phyloP scores from a whole-genome alignment of 257 asterid species.

The Solanum gandarillasii region DNA sequence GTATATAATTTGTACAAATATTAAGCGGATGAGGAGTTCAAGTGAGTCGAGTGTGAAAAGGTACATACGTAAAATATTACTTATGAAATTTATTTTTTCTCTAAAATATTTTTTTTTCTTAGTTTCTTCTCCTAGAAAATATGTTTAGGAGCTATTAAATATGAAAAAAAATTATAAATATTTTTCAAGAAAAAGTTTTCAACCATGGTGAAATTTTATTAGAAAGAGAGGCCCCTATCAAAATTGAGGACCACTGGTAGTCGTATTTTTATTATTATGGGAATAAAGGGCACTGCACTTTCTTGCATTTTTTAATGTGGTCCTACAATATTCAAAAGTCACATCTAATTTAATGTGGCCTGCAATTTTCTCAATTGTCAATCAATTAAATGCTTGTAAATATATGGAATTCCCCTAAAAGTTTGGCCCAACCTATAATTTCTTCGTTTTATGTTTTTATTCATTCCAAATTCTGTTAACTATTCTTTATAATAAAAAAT shows the following conservation, averaged over 20 bases:
- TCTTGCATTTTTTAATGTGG: conserved; percentile 5
- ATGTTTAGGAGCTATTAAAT: neutral
- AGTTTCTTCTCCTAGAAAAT: neutral
- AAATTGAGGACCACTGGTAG: conserved; percentile 5
- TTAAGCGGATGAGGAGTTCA: neutral
- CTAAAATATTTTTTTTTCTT: neutral
- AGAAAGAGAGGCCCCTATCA: neutral
- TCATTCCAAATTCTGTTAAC: neutral
- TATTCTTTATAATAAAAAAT: neutral
- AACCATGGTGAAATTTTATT: neutral
- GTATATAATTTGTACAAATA: neutral
- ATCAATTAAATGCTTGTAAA: neutral
- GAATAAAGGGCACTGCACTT: conserved; percentile 33
- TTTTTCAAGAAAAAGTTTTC: neutral
- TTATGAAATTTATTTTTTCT: neutral
- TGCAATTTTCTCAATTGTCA: neutral
- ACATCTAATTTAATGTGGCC: neutral
- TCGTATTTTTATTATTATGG: conserved; percentile 4
- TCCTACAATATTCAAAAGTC: neutral
- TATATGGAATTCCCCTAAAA: neutral
- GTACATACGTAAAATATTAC: neutral
- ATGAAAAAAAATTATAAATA: neutral
- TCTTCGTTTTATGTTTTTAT: neutral
- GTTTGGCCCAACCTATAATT: neutral
- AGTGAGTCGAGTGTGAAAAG: neutral